Percentiles rank a stretch among this genome's conserved stretches.
phyloP scores from a whole-genome alignment of 148 eudicot species.

The Vaccinium macrocarpon region DNA sequence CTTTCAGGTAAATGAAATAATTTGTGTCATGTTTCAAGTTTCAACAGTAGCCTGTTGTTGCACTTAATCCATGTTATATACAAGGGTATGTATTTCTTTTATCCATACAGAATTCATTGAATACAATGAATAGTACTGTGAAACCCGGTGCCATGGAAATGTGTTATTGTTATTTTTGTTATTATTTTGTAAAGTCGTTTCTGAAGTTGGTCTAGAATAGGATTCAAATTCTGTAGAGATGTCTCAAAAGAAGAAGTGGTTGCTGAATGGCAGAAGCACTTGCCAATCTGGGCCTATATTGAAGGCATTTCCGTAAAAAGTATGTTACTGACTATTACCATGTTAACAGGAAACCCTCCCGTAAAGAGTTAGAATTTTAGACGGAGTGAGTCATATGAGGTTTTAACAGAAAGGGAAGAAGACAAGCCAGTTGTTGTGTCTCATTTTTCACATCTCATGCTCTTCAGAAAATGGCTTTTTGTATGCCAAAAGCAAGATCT shows the following conservation, averaged over 20 bases:
- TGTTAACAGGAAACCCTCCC: background rate
- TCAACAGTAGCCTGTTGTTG: conserved; percentile 14
- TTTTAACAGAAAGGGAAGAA: background rate
- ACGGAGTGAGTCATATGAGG: too few relatives aligned
- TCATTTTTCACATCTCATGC: background rate
- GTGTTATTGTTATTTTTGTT: background rate
- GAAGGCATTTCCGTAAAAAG: background rate
- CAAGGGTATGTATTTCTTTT: background rate
- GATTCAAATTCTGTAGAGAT: background rate
- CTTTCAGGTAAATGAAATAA: conserved; percentile 40
- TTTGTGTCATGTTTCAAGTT: conserved; percentile 10
- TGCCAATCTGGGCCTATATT: background rate
- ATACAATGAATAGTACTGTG: background rate
- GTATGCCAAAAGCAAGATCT: background rate
- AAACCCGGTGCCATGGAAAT: background rate
- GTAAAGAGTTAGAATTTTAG: too few relatives aligned
- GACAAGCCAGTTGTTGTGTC: background rate
- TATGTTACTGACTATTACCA: background rate
- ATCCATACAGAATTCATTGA: background rate
- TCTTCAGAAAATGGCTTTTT: background rate
- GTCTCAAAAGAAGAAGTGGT: background rate
- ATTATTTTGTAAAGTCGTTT: background rate
- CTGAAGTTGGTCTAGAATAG: background rate
- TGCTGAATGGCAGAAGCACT: background rate
- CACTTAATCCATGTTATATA: background rate